Conservation (phyloP, 2,329 filamentous ascomycete genomes). For the Colletotrichum neosansevieriae region DNA sequence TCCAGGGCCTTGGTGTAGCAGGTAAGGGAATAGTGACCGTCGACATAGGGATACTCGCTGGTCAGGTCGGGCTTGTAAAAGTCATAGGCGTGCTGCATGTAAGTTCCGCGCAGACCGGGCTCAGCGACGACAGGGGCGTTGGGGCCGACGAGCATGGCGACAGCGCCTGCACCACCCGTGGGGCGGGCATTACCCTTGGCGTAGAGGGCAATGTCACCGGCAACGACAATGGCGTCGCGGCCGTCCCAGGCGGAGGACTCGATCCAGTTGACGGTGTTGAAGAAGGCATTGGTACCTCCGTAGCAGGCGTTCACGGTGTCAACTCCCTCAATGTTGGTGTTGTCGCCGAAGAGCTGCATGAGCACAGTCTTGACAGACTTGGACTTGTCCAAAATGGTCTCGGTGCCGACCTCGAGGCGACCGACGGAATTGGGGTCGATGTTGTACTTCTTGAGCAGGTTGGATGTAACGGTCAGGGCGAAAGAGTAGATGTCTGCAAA, state of each 20-base stretch:
- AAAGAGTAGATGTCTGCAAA: constrained; percentile 86
- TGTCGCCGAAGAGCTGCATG: constrained; percentile 88
- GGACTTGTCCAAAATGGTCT: constrained; percentile 89
- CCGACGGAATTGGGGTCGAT: constrained; percentile 83
- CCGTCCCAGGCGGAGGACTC: constrained; percentile 91
- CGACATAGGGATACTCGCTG: constrained; percentile 88
- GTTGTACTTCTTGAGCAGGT: constrained; percentile 84
- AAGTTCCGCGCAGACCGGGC: constrained; percentile 82
- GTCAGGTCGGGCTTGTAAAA: constrained; percentile 92
- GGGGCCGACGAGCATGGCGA: constrained; percentile 83
- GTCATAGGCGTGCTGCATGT: constrained; percentile 88
- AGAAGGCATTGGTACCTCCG: constrained; percentile 85
- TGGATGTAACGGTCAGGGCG: constrained; percentile 81
- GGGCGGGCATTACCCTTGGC: constrained; percentile 86
- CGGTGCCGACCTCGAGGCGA: constrained; percentile 86
- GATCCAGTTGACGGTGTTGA: constrained; percentile 88
- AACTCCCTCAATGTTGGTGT: constrained; percentile 86
- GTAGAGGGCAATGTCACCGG: constrained; percentile 87
- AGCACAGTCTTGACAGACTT: constrained; percentile 91
- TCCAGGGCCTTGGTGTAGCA: constrained; percentile 88
- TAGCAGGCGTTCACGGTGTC: constrained; percentile 90
- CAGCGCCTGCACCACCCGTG: constrained; percentile 82
- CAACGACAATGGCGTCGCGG: constrained; percentile 82
- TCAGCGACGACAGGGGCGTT: constrained; percentile 82
- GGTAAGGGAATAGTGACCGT: constrained; percentile 84